Conservation (phyloP, 495 filamentous ascomycete species). For the Haplographium delicatum region DNA sequence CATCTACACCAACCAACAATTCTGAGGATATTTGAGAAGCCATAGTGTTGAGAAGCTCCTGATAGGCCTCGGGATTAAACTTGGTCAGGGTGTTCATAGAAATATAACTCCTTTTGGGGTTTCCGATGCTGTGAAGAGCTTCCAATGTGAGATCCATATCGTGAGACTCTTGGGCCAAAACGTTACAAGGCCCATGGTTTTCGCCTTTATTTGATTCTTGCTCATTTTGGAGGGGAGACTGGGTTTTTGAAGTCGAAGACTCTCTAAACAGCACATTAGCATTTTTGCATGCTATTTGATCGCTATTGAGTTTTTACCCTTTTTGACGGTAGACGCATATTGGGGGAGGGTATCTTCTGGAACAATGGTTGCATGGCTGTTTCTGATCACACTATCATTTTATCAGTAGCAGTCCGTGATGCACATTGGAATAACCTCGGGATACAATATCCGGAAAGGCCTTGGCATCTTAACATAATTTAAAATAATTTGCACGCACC, state of each 20-base stretch:
- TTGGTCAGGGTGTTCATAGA: not conserved
- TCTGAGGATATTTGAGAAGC: not conserved
- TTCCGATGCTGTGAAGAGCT: too few relatives aligned
- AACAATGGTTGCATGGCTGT: conserved; percentile 19
- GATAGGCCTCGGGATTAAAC: conserved; percentile 4
- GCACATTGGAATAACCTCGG: not conserved
- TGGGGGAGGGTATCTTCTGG: conserved; percentile 14
- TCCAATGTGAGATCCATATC: not conserved
- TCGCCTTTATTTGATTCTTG: too few relatives aligned
- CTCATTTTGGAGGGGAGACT: too few relatives aligned
- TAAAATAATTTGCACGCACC: not conserved
- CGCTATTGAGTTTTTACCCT: too few relatives aligned
- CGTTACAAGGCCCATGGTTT: too few relatives aligned
- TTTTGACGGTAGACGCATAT: conserved; percentile 14
- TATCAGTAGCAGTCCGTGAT: not conserved
- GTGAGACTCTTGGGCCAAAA: not conserved
- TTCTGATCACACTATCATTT: conserved; percentile 14
- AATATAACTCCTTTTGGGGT: too few relatives aligned
- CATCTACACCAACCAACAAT: not conserved
- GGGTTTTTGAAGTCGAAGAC: too few relatives aligned
- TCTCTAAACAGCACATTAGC: too few relatives aligned
- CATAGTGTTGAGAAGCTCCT: conserved; percentile 4
- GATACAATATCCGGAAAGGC: too few relatives aligned
- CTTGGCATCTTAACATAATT: too few relatives aligned
- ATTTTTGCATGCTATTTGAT: too few relatives aligned